A percentile compares a stretch with the other conserved stretches of the same genome.
These are phyloP conservation scores for Licmophora abbreviata DNA, from an alignment of 108 stramenopile species.

Conservation along the genomic window DNA sequence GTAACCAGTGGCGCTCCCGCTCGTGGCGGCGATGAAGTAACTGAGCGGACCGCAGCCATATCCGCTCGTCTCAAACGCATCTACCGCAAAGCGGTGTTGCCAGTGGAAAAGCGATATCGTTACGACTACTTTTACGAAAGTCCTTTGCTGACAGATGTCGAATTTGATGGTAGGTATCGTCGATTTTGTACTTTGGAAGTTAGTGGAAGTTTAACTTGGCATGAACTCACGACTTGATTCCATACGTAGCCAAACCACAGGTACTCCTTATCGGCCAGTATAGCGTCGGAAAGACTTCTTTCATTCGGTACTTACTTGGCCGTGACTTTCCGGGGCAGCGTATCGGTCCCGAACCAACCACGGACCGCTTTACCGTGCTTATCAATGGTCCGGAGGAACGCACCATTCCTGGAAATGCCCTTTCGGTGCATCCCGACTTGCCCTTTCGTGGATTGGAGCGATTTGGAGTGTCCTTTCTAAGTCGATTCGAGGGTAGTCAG, in stretches of 20 bases:
- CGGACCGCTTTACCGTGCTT: constrained; percentile 93
- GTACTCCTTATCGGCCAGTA: constrained; percentile 97
- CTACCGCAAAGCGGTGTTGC: constrained; percentile 68
- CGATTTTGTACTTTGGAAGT: background rate
- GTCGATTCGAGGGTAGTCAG: constrained; percentile 91
- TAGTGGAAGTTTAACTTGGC: background rate
- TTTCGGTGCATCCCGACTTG: constrained; percentile 90
- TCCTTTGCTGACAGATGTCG: constrained; percentile 73
- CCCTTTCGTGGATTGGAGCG: constrained; percentile 92
- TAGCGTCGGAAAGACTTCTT: constrained; percentile 93
- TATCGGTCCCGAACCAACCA: constrained; percentile 98
- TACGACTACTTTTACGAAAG: constrained; percentile 85
- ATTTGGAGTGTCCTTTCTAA: constrained; percentile 94
- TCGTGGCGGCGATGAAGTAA: constrained; percentile 19
- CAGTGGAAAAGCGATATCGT: constrained; percentile 74
- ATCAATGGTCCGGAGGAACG: constrained; percentile 95
- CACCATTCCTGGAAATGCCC: constrained; percentile 97
- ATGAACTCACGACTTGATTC: no score
- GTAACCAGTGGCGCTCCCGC: background rate
- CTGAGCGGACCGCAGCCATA: constrained; percentile 38
- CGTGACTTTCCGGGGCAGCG: constrained; percentile 86
- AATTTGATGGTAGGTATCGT: constrained; percentile 63
- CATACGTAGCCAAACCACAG: constrained; percentile 94
- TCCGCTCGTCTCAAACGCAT: constrained; percentile 64
- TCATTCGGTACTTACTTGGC: constrained; percentile 81